A percentile compares a stretch with the other conserved stretches of the same genome.
These are phyloP conservation scores for Spergularia marina DNA, from an alignment of 148 eudicot species.

Conservation along the genomic window DNA sequence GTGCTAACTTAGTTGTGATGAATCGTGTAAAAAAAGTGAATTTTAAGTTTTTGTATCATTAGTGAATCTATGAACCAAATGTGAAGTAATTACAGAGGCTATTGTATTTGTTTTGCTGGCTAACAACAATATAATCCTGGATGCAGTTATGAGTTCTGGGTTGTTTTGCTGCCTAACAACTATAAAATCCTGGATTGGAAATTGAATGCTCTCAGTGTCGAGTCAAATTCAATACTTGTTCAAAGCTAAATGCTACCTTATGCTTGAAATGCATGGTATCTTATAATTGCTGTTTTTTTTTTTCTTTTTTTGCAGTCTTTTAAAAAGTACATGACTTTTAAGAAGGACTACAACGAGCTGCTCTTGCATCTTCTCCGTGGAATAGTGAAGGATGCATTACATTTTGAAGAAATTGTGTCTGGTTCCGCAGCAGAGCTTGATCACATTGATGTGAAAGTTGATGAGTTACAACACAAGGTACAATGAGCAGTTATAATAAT, in stretches of 20 bases:
- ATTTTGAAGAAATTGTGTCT: slow-evolving; percentile 75
- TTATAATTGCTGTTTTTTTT: neutral
- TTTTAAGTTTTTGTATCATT: neutral
- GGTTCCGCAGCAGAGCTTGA: slow-evolving; percentile 47
- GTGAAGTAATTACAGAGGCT: neutral
- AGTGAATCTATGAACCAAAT: neutral
- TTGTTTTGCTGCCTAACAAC: neutral
- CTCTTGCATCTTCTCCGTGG: slow-evolving; percentile 71
- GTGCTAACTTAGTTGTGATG: neutral
- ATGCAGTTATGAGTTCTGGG: neutral
- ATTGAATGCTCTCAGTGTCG: too few relatives aligned
- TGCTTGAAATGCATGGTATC: neutral
- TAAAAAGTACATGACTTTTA: slow-evolving; percentile 85
- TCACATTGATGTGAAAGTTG: slow-evolving; percentile 74
- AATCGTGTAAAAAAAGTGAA: neutral
- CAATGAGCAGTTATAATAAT: neutral
- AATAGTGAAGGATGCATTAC: slow-evolving; percentile 76
- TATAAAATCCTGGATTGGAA: neutral
- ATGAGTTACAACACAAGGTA: slow-evolving; percentile 88
- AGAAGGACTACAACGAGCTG: slow-evolving; percentile 82
- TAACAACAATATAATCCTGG: neutral
- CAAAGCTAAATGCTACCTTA: too few relatives aligned
- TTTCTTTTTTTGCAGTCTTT: slow-evolving; percentile 55
- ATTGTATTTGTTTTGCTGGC: neutral
- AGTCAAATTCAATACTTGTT: neutral